phyloP scores from a whole-genome alignment of 345 rosid genomes.

The Carallia brachiata region DNA sequence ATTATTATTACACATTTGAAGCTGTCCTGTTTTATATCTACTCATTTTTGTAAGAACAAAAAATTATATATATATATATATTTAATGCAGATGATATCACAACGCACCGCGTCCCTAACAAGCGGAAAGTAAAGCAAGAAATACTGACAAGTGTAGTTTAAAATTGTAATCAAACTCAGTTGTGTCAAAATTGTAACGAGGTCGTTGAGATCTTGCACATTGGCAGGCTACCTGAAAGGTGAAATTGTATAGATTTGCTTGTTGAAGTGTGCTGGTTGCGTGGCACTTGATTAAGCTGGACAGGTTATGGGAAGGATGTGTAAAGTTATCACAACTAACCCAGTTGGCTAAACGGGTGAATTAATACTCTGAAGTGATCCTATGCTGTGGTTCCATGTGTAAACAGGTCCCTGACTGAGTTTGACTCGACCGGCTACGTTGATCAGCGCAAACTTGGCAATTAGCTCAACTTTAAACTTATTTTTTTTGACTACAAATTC shows the following conservation, averaged over 20 bases:
- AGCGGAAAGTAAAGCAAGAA: too few species aligned
- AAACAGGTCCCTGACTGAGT: neutral
- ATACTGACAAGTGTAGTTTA: too few species aligned
- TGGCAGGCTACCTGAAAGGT: neutral
- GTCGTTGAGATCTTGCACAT: constrained; percentile 29
- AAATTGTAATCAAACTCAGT: too few species aligned
- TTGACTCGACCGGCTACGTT: neutral
- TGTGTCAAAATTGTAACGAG: neutral
- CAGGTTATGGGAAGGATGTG: constrained; percentile 10
- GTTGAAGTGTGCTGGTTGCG: constrained; percentile 12
- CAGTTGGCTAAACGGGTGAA: constrained; percentile 24
- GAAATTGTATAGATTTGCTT: constrained; percentile 2
- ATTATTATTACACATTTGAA: too few species aligned
- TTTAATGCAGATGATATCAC: too few species aligned
- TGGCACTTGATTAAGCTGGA: constrained; percentile 14
- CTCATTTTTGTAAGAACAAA: too few species aligned
- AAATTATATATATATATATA: too few species aligned
- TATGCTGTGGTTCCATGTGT: constrained; percentile 21
- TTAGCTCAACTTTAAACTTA: too few species aligned
- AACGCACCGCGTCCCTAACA: too few species aligned
- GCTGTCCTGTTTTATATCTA: too few species aligned
- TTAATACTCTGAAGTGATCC: constrained; percentile 32
- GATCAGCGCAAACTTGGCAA: too few species aligned
- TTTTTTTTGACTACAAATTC: too few species aligned
- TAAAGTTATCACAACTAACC: neutral